phyloP scores from a whole-genome alignment of 768 basidiomycete species.

The Naematelia encephala region DNA sequence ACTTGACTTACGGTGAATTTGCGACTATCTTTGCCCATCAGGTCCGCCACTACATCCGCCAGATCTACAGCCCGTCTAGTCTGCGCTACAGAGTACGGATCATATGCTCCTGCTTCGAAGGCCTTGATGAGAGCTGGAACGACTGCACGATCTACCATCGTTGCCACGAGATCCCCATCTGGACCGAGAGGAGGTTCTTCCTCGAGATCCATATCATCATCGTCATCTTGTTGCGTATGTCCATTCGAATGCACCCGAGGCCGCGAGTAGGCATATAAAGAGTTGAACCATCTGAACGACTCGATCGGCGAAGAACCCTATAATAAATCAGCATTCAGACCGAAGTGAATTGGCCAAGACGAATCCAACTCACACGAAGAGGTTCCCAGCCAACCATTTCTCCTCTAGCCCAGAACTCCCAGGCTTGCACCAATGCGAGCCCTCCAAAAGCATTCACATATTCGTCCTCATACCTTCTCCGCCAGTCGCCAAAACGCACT shows the following conservation, averaged over 20 bases:
- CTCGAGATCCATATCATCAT: constrained; percentile 48
- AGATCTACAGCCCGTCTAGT: constrained; percentile 67
- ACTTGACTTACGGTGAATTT: constrained; percentile 52
- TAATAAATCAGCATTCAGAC: neutral
- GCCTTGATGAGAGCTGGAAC: constrained; percentile 70
- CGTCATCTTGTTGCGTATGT: constrained; percentile 35
- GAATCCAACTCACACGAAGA: constrained; percentile 60
- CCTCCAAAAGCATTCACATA: constrained; percentile 88
- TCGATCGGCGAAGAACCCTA: constrained; percentile 56
- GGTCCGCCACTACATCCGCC: constrained; percentile 73
- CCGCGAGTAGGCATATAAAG: constrained; percentile 72
- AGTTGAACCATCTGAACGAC: constrained; percentile 77
- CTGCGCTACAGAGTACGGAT: constrained; percentile 70
- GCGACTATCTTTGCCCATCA: constrained; percentile 59
- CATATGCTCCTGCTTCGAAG: constrained; percentile 73
- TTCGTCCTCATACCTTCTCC: constrained; percentile 70
- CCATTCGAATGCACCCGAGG: constrained; percentile 47
- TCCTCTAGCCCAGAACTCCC: constrained; percentile 91
- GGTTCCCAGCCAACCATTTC: constrained; percentile 88
- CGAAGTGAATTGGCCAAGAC: neutral
- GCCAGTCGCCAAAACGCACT: constrained; percentile 67
- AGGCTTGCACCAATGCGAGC: constrained; percentile 76
- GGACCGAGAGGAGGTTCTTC: constrained; percentile 66
- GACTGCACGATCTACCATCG: constrained; percentile 80
- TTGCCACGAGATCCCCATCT: constrained; percentile 80